phyloP scores from a whole-genome alignment of 2,329 filamentous ascomycete species.

The Penicillium fuscoglaucum region DNA sequence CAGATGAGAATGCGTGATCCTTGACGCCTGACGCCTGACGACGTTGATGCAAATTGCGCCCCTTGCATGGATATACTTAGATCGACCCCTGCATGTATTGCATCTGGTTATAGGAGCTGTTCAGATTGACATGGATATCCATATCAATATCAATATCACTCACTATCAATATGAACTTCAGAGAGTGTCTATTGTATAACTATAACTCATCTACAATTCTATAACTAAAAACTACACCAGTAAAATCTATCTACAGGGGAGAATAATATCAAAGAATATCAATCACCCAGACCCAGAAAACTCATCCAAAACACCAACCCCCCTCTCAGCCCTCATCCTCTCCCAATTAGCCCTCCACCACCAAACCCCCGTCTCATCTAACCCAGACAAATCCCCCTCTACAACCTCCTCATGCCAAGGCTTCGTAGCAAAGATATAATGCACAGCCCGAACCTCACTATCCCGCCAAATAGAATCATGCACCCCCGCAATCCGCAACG shows the following conservation, averaged over 20 bases:
- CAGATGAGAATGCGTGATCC: not conserved
- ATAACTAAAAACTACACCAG: not conserved
- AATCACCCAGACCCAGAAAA: not conserved
- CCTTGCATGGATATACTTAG: constrained; percentile 11
- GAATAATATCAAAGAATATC: too few relatives aligned
- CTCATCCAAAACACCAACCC: constrained; percentile 5
- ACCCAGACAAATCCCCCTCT: not conserved
- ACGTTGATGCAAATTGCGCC: constrained; percentile 6
- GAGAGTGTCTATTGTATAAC: not conserved
- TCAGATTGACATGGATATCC: not conserved
- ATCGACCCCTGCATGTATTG: constrained; percentile 9
- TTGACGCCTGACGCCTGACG: not conserved
- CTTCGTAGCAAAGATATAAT: constrained; percentile 20
- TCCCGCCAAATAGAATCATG: constrained; percentile 17
- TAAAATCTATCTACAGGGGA: not conserved
- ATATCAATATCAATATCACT: constrained; percentile 4
- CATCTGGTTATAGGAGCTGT: constrained; percentile 8
- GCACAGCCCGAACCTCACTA: constrained; percentile 12
- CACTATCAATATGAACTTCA: not conserved
- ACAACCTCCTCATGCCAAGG: constrained; percentile 14
- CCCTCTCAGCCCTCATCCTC: constrained; percentile 9
- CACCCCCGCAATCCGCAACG: constrained; percentile 48
- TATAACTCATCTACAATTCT: not conserved
- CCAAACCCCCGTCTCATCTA: constrained; percentile 9
- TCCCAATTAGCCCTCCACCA: constrained; percentile 19